Evolutionary conservation across 2,329 filamentous ascomycete species (phyloP).

Genomic region (Clarireedia hainanense): DNA sequence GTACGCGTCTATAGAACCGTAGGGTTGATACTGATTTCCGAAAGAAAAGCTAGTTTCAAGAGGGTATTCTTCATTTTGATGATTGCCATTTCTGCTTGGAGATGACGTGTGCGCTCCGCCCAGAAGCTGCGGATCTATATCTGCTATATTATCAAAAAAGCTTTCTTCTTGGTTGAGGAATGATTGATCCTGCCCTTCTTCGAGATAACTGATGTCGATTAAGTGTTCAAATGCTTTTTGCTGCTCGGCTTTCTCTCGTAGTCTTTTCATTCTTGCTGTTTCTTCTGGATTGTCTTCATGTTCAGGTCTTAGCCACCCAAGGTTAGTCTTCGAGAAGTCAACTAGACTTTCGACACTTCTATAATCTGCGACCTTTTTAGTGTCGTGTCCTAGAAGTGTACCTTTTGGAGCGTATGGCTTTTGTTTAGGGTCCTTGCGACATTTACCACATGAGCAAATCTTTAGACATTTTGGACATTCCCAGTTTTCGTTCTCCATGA

Average conservation of each 20-base stretch:
- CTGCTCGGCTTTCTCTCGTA: slow-evolving; percentile 28
- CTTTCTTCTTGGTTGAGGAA: slow-evolving; percentile 11
- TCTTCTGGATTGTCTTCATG: slow-evolving; percentile 40
- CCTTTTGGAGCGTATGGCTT: slow-evolving; percentile 79
- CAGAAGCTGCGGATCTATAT: slow-evolving; percentile 26
- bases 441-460: slow-evolving; percentile 81
- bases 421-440: slow-evolving; percentile 58
- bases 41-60: not conserved
- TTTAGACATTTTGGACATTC: slow-evolving; percentile 78
- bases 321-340: slow-evolving; percentile 83
- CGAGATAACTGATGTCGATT: slow-evolving; percentile 20
- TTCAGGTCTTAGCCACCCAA: slow-evolving; percentile 66
- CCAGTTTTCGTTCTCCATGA: slow-evolving; percentile 78
- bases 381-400: slow-evolving; percentile 85
- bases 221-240: slow-evolving; percentile 24
- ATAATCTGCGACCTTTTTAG: slow-evolving; percentile 79
- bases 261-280: slow-evolving; percentile 29
- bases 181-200: slow-evolving; percentile 2
- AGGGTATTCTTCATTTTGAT: not conserved
- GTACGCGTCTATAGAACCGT: slow-evolving; percentile 7
- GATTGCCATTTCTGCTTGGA: not conserved
- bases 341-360: slow-evolving; percentile 86
- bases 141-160: slow-evolving; percentile 16
- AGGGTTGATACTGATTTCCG: slow-evolving; percentile 1
- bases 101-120: not conserved